phyloP scores from a whole-genome alignment of 2,329 filamentous ascomycete species.

The Huntiella moniliformis region DNA sequence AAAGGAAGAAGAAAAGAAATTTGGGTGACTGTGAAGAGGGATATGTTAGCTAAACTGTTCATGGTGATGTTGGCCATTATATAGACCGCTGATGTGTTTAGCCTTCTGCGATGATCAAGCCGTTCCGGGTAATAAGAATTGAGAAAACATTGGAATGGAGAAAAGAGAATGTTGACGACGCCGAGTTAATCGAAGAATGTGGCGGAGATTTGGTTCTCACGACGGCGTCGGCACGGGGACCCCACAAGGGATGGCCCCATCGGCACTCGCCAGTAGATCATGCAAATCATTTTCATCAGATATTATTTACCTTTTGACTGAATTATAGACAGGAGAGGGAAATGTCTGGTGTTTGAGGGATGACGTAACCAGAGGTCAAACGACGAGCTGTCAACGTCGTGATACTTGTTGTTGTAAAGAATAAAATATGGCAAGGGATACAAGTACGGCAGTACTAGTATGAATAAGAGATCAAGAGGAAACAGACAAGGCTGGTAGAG shows the following conservation, averaged over 20 bases:
- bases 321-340: background rate
- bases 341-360: constrained; percentile 1
- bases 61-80: background rate
- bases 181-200: background rate
- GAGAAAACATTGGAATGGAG: background rate
- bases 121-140: background rate
- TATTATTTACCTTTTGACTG: background rate
- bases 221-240: background rate
- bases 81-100: background rate
- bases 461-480: background rate
- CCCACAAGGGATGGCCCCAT: too few relatives aligned
- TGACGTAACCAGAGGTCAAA: background rate
- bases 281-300: background rate
- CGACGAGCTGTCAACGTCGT: background rate
- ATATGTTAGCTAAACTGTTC: background rate
- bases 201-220: background rate
- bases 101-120: background rate
- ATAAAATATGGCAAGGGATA: background rate
- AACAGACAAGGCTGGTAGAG: background rate
- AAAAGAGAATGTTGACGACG: background rate
- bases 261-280: background rate
- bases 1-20: background rate
- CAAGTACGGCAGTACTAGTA: background rate
- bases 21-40: background rate
- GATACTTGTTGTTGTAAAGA: background rate